These are phyloP conservation scores for Gracilariopsis chorda DNA, from an alignment of 23 red algal species.

Conservation along the genomic window DNA sequence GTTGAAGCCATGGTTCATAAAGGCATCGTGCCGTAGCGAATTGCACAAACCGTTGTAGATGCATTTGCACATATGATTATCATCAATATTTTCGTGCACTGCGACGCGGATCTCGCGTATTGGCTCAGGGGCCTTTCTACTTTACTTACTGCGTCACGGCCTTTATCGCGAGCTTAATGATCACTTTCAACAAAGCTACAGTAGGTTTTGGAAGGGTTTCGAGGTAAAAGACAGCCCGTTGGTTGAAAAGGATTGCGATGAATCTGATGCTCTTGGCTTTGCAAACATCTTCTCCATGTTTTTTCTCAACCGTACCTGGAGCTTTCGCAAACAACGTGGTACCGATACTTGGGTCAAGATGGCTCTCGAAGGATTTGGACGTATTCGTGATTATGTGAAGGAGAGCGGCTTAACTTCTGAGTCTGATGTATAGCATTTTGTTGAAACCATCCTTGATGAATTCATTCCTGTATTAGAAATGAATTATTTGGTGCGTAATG, in stretches of 20 bases:
- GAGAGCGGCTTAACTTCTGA: background rate
- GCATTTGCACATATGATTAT: constrained; percentile 73
- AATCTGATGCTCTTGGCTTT: constrained; percentile 21
- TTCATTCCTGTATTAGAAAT: constrained; percentile 43
- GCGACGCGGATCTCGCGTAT: constrained; percentile 68
- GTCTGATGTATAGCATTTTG: background rate
- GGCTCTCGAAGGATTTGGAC: background rate
- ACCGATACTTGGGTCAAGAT: constrained; percentile 19
- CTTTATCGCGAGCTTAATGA: constrained; percentile 80
- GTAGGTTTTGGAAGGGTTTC: constrained; percentile 70
- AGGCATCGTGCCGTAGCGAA: constrained; percentile 44
- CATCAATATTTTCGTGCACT: constrained; percentile 79
- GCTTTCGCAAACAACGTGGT: background rate
- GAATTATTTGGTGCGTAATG: constrained; percentile 42
- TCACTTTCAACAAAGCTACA: constrained; percentile 56
- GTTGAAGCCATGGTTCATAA: constrained; percentile 11
- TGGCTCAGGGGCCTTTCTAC: constrained; percentile 6
- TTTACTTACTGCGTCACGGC: constrained; percentile 89
- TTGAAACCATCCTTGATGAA: constrained; percentile 16
- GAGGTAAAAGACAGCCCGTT: background rate
- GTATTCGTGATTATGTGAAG: background rate
- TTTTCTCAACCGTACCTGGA: constrained; percentile 52
- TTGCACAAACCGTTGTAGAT: constrained; percentile 58
- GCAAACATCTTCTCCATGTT: constrained; percentile 39
- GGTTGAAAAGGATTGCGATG: constrained; percentile 30